Base-by-base conservation (phyloP, 225 moss, liverwort and hornwort species). In the Rhytidiadelphus loreus region DNA sequence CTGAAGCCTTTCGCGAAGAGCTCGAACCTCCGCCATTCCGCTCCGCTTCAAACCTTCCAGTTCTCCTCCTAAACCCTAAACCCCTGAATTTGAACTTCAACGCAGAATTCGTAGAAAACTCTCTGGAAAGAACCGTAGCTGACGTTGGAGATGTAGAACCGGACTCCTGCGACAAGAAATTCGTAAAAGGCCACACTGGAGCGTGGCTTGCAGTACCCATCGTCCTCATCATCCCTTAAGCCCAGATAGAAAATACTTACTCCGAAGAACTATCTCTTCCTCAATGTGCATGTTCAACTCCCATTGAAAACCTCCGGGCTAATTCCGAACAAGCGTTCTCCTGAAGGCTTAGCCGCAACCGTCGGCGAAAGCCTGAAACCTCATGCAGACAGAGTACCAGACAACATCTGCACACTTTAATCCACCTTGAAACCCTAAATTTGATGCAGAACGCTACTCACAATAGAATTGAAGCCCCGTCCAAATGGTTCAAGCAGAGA, bases 41-140 rank as follows among this genome's bases (percentile, higher is more conserved):
- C 59, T 59, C 84, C 17, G 59, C 53, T 73, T 64, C 41, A 44
- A 73, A 68, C 59, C 89, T 82, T n/a, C 65, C 87, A 63, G 16
- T 84, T 69, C 80, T 89, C 50, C 48, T 32, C 46, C 20, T 87
- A 91, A 93, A 91, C 89, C 93, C 91, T 93, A 91, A 89, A 90
- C 91, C 91, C 74, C 41, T 88, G 83, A 73, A 88, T n/a, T 55
- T 77, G 12, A 50, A 46, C 44, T 66, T 87, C 80, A 88, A 75
- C 57, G 66, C 76, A 75, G 26, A 62, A 73, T 82, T 85, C 72
- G 39, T 82, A 37, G 77, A 37, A 57, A 79, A 69, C 11, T 50
- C 71, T 85, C 79, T 91, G 6, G 86, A 86, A 6, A 82, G 44
- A 86, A 82, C 62, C 52, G 86, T 70, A 79, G 72, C 80, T 43